Evolutionary conservation across 2,329 filamentous ascomycete genomes (phyloP), one percentile per base, ranked within the genome.

Genomic region (Hypoxylon sp.): DNA sequence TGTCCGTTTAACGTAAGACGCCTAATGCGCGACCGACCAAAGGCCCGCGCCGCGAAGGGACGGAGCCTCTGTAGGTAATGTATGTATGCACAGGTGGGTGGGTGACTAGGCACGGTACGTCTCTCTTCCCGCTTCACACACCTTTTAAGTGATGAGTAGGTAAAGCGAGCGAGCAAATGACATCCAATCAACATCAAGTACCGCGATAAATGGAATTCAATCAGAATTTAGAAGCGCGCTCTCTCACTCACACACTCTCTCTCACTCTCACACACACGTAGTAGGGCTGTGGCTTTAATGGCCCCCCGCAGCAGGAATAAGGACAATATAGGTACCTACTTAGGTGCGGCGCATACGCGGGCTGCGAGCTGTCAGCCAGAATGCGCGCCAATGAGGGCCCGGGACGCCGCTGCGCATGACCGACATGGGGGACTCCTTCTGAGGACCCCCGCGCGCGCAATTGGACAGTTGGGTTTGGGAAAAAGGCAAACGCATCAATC

Each of bases 1-100:
- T 64, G 60, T 51, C 62, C 65, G 65, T 68, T 58, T 36, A 60
- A 65, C 65, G 65, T 68, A 68, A 68, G 62, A 65, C 62, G 65
- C 62, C 59, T 63, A 61, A 65, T 61, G 54, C 56, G 62, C 26
- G 57, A 58, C 42, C 30, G 55, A 61, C 55, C 44, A 16, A 60
- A 44, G 57, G 52, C 38, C 60, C 55, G 64, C 51, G 56, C 60
- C 60, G 59, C n/a, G 24, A 48, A 24, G 40, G 18, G 59, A 42
- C 50, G 49, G 44, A 26, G 24, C 49, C 20, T 20, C 18, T 18
- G 56, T 11, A 40, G 16, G 16, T 6, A 9, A 36, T 16, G 40
- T 45, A 42, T n/a, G n/a, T n/a, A 33, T 51, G 33, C 16, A 51
- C 3, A 28, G 28, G 30, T 28, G 52, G 44, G 26, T 26, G n/a